Conservation (phyloP, 805 yeast genomes). For the Pichia deserticola region DNA sequence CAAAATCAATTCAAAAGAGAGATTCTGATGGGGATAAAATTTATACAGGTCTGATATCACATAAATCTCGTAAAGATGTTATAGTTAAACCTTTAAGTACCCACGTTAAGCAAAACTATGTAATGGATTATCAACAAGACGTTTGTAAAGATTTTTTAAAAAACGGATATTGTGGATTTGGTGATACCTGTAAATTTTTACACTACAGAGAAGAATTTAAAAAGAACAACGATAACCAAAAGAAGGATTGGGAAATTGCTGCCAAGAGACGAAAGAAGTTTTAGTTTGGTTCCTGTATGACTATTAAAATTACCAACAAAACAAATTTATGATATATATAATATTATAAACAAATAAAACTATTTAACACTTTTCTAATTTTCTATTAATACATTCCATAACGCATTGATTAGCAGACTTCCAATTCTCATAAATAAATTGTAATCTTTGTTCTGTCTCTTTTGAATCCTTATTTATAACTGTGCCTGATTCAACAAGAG, state of each 20-base stretch:
- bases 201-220: slow-evolving; percentile 86
- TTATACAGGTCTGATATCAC: slow-evolving; percentile 23
- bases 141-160: slow-evolving; percentile 86
- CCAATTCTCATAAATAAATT: not conserved
- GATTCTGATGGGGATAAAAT: slow-evolving; percentile 18
- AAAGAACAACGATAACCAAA: slow-evolving; percentile 19
- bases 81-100: slow-evolving; percentile 27
- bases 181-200: slow-evolving; percentile 91
- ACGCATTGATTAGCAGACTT: slow-evolving; percentile 3
- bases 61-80: slow-evolving; percentile 10
- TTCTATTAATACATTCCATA: slow-evolving; percentile 3
- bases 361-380: slow-evolving; percentile 3
- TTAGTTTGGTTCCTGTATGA: slow-evolving; percentile 1
- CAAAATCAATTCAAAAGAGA: slow-evolving; percentile 9
- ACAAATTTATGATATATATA: not conserved
- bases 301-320: too few relatives aligned
- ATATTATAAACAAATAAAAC: not conserved
- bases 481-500: too few relatives aligned
- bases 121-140: slow-evolving; percentile 85
- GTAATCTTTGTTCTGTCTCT: not conserved
- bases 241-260: slow-evolving; percentile 9
- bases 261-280: slow-evolving; percentile 20
- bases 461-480: too few relatives aligned
- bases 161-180: slow-evolving; percentile 95
- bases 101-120: slow-evolving; percentile 56